These are phyloP conservation scores for Dryas integrifolia DNA, from an alignment of 331 rosid genomes.

Conservation along the genomic window DNA sequence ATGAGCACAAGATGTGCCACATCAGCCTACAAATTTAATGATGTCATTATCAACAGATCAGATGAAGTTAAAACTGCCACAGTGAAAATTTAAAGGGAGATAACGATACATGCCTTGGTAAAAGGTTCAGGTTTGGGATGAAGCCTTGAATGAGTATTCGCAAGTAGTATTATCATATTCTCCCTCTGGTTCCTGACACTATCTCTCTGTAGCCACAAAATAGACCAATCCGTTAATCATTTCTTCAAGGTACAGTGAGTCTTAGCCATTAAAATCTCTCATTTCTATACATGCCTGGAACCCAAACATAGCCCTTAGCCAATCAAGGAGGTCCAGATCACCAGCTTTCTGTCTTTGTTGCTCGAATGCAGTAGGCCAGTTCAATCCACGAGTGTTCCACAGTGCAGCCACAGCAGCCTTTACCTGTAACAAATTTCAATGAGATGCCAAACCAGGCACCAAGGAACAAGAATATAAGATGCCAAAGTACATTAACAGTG, in stretches of 20 bases:
- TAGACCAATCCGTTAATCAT: constrained; percentile 28
- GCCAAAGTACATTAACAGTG: constrained; percentile 5
- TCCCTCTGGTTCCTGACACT: constrained; percentile 93
- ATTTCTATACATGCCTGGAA: constrained; percentile 62
- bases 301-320: constrained; percentile 96
- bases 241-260: not conserved
- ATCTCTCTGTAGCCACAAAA: constrained; percentile 66
- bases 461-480: constrained; percentile 11
- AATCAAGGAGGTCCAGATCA: constrained; percentile 87
- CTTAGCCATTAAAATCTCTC: not conserved
- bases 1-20: not conserved
- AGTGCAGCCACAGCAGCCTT: constrained; percentile 84
- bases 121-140: constrained; percentile 95
- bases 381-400: constrained; percentile 78
- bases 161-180: constrained; percentile 85
- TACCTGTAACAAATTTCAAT: constrained; percentile 50
- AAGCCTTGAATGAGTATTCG: constrained; percentile 79
- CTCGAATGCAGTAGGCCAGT: constrained; percentile 82
- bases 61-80: not conserved
- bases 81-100: not conserved
- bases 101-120: constrained; percentile 55
- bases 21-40: not conserved
- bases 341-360: constrained; percentile 69
- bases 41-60: not conserved
- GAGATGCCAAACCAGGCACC: constrained; percentile 24